Conservation (phyloP, 352 stramenopile genomes). For the Ophiocytium majus region DNA sequence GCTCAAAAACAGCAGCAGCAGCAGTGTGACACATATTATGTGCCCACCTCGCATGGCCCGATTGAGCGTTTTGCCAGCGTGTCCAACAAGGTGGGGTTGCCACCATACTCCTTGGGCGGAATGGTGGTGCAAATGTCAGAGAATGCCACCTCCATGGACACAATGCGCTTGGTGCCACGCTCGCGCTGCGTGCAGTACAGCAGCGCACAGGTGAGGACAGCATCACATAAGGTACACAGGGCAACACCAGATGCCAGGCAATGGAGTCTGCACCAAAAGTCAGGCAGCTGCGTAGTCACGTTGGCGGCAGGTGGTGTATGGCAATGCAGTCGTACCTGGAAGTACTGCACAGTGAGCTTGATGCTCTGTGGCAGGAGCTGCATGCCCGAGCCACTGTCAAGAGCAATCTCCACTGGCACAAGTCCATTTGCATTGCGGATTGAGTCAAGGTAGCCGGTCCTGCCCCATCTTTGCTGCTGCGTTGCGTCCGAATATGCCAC, state of each 20-base stretch:
- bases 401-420: conserved; percentile 56
- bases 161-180: conserved; percentile 57
- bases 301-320: no score
- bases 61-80: conserved; percentile 38
- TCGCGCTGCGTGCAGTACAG: conserved; percentile 56
- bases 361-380: conserved; percentile 43
- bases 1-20: no score
- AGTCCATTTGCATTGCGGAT: conserved; percentile 48
- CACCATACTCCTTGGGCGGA: conserved; percentile 61
- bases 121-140: conserved; percentile 65
- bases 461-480: conserved; percentile 47
- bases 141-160: conserved; percentile 63
- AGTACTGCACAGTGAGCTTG: conserved; percentile 53
- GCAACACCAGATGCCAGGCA: neutral
- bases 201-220: neutral
- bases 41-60: conserved; percentile 36
- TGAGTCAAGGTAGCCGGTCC: conserved; percentile 21
- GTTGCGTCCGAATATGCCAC: no score
- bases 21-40: no score
- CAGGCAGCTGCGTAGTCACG: no score
- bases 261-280: no score
- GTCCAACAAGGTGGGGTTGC: conserved; percentile 61
- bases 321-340: conserved; percentile 5
- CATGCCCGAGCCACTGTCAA: neutral
- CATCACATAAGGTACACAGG: neutral